These are phyloP conservation scores for Dryadomyces quercus-mongolicae DNA, from an alignment of 2,329 filamentous ascomycete genomes.

Conservation along the genomic window DNA sequence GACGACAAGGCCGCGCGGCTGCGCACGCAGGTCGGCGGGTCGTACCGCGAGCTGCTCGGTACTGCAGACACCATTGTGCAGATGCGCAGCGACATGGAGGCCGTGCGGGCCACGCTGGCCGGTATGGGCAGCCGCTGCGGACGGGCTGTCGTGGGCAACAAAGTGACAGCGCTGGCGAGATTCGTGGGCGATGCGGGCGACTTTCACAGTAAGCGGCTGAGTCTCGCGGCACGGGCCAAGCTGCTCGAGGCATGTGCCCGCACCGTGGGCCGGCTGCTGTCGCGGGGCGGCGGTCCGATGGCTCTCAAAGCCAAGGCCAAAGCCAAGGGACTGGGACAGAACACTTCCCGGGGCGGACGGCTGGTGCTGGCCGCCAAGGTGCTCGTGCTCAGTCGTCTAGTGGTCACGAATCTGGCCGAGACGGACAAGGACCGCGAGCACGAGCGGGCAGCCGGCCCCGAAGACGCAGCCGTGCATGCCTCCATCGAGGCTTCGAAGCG, in stretches of 20 bases:
- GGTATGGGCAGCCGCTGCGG: constrained; percentile 70
- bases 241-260: constrained; percentile 40
- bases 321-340: background rate
- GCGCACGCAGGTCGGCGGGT: constrained; percentile 51
- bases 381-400: constrained; percentile 60
- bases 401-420: constrained; percentile 59
- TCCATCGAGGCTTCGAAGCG: constrained; percentile 27
- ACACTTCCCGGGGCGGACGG: constrained; percentile 34
- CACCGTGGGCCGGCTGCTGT: constrained; percentile 34
- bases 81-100: constrained; percentile 70
- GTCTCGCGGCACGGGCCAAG: constrained; percentile 29
- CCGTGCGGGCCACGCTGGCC: constrained; percentile 58
- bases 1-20: constrained; percentile 51
- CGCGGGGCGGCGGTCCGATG: constrained; percentile 11
- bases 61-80: constrained; percentile 89
- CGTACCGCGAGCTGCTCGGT: constrained; percentile 79
- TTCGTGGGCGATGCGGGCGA: constrained; percentile 23
- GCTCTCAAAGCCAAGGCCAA: constrained; percentile 9
- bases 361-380: constrained; percentile 55
- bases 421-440: too few relatives aligned
- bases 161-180: constrained; percentile 42
- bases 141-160: constrained; percentile 53
- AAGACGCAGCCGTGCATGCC: constrained; percentile 20
- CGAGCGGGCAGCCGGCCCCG: background rate
- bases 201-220: constrained; percentile 12